A percentile compares a stretch with the other conserved stretches of the same genome.
Evolutionary conservation across 129 eudicot species (phyloP).

Genomic region (Dittrichia graveolens): DNA sequence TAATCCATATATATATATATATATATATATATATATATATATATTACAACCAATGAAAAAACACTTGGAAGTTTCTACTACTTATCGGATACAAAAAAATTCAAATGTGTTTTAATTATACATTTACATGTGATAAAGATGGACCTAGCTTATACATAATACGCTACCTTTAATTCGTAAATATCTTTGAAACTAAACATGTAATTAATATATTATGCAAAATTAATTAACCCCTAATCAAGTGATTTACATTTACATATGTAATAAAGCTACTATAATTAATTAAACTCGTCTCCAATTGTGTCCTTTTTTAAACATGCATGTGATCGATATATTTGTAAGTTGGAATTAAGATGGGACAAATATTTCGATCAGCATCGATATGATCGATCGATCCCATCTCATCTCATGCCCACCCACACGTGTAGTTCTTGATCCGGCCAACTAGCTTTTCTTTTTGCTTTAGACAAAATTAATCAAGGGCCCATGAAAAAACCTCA

Average conservation of each 20-base stretch:
- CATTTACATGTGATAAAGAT: conserved; percentile 5
- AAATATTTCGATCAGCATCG: conserved; percentile 44
- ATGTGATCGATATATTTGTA: conserved; percentile 19
- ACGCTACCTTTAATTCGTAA: not conserved
- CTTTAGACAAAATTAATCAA: conserved; percentile 22
- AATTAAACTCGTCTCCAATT: conserved; percentile 18
- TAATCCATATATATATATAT: too few species aligned
- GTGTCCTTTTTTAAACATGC: conserved; percentile 18
- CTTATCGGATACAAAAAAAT: not conserved
- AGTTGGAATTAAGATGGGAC: conserved; percentile 33
- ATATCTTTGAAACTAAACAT: conserved; percentile 1
- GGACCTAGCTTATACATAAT: conserved; percentile 11
- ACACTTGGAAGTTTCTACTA: too few species aligned
- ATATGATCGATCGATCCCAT: not conserved
- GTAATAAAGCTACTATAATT: conserved; percentile 14
- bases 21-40: too few species aligned
- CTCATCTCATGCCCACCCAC: conserved; percentile 49
- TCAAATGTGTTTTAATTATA: not conserved
- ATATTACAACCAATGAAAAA: too few species aligned
- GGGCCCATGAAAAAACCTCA: conserved; percentile 30
- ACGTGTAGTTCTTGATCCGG: conserved; percentile 53
- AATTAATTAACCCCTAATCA: conserved; percentile 17
- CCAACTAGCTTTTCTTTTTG: conserved; percentile 32
- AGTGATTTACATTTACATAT: conserved; percentile 22
- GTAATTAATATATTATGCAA: not conserved